phyloP scores from a whole-genome alignment of 176 grass and related monocot genomes.

The Olyra latifolia region DNA sequence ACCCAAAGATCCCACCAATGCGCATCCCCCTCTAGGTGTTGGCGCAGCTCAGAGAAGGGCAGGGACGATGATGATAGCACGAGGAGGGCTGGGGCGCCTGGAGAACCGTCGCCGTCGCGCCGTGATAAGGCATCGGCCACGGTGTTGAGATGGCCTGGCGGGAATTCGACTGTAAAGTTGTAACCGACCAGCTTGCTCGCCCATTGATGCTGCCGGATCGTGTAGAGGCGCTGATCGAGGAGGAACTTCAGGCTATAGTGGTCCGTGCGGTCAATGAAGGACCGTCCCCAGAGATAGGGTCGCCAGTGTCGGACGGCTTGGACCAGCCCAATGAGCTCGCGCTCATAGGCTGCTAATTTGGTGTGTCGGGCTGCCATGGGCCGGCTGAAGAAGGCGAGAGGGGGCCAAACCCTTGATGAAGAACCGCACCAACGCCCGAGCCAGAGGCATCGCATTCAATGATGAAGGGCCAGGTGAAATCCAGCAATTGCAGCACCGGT shows the following conservation, averaged over 20 bases:
- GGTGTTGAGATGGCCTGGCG: background rate
- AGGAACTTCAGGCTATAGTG: background rate
- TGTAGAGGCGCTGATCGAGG: background rate
- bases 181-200: background rate
- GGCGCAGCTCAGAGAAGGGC: too few species aligned
- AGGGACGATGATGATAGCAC: too few species aligned
- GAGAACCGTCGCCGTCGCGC: background rate
- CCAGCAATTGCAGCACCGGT: background rate
- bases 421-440: background rate
- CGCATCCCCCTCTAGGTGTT: too few species aligned
- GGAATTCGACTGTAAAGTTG: background rate
- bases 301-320: background rate
- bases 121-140: background rate
- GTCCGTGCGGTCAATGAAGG: background rate
- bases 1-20: too few species aligned
- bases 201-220: background rate
- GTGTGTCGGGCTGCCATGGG: fast-evolving
- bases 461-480: background rate
- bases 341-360: background rate
- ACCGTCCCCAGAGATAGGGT: background rate
- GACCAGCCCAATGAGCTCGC: background rate
- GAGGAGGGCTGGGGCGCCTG: too few species aligned
- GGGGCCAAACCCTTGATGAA: background rate
- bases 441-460: background rate
- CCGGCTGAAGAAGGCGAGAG: background rate